These are phyloP conservation scores for Schoenoplectus tabernaemontani DNA, from an alignment of 202 grass and related monocot genomes.

Conservation along the genomic window DNA sequence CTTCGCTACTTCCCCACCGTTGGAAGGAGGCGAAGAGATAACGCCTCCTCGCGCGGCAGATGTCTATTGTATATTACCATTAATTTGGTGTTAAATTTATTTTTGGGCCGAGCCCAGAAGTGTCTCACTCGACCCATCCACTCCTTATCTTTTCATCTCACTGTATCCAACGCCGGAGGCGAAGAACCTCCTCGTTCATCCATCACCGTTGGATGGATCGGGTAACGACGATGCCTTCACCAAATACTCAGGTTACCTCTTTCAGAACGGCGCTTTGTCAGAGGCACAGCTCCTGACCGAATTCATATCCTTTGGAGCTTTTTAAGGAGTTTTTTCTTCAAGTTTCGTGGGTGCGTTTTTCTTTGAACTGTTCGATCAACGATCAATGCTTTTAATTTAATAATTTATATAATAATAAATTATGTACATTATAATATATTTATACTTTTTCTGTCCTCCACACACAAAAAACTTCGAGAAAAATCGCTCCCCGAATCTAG, in stretches of 20 bases:
- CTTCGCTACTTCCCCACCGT: constrained; percentile 22
- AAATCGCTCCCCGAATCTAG: too few species aligned
- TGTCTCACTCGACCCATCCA: too few species aligned
- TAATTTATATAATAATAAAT: too few species aligned
- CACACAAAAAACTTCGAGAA: too few species aligned
- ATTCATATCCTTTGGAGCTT: too few species aligned
- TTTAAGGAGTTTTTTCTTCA: too few species aligned
- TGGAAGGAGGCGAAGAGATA: constrained; percentile 17
- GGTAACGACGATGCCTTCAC: constrained; percentile 75
- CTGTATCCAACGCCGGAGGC: constrained; percentile 15
- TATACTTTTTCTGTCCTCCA: too few species aligned
- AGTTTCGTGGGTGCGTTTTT: too few species aligned
- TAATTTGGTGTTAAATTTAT: not conserved
- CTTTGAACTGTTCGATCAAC: too few species aligned
- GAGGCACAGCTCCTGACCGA: constrained; percentile 50
- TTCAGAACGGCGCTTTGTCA: constrained; percentile 44
- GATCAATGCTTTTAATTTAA: too few species aligned
- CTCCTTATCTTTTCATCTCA: not conserved
- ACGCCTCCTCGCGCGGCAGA: not conserved
- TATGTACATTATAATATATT: too few species aligned
- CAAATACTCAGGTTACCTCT: constrained; percentile 79
- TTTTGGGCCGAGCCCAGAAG: not conserved
- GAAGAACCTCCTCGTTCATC: constrained; percentile 20
- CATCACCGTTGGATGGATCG: not conserved
- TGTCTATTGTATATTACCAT: not conserved